Evolutionary conservation across 1,139 yeast genomes (phyloP).

Genomic region (Hyphopichia wangnamkhiaoensis): DNA sequence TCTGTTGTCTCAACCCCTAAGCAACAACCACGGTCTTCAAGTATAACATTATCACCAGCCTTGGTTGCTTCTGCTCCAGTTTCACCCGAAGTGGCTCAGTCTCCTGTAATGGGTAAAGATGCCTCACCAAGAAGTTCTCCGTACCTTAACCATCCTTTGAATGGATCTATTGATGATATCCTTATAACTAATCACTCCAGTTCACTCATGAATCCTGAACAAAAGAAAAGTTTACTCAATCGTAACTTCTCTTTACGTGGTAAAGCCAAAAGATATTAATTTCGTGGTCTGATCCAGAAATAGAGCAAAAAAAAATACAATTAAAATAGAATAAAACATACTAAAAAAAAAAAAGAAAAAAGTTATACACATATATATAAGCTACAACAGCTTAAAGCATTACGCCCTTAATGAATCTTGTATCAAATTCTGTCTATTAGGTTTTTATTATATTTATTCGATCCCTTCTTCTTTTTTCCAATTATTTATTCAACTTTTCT

Average conservation of each 20-base stretch:
- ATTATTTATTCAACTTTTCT: no score
- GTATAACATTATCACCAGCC: background rate
- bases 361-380: no score
- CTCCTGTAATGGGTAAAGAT: background rate
- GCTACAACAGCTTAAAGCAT: no score
- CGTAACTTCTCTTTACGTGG: slow-evolving; percentile 3
- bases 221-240: background rate
- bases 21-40: background rate
- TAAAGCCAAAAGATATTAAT: slow-evolving; percentile 1
- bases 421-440: no score
- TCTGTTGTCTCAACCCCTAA: background rate
- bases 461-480: no score
- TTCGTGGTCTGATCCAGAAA: no score
- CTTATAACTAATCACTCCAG: slow-evolving; percentile 1
- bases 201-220: slow-evolving; percentile 2
- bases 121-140: background rate
- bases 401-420: no score
- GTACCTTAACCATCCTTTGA: background rate
- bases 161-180: slow-evolving; percentile 5
- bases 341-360: no score
- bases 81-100: background rate
- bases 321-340: no score
- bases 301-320: no score
- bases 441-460: no score
- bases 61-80: slow-evolving; percentile 1